Percentiles rank a stretch among this genome's conserved stretches.
Evolutionary conservation across 768 basidiomycete species (phyloP).

Genomic region (Multifurca ochricompacta): DNA sequence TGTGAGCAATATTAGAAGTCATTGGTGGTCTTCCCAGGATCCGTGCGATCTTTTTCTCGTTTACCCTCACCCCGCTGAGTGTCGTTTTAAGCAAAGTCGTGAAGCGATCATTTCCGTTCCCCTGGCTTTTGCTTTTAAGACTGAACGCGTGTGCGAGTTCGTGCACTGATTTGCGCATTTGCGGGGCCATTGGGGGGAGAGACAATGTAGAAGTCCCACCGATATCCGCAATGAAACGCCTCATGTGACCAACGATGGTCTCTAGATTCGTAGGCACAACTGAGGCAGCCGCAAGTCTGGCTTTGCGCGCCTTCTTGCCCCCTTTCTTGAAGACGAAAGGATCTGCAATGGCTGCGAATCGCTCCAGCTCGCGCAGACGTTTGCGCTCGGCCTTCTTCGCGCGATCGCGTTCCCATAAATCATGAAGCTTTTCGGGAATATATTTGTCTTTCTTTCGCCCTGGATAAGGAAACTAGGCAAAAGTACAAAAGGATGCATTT

Average conservation of each 20-base stretch:
- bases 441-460: constrained; percentile 42
- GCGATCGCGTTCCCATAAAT: constrained; percentile 77
- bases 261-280: constrained; percentile 39
- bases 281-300: constrained; percentile 49
- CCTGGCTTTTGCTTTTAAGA: constrained; percentile 71
- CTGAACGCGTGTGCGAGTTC: constrained; percentile 73
- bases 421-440: constrained; percentile 50
- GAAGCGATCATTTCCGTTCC: constrained; percentile 60
- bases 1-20: constrained; percentile 22
- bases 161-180: constrained; percentile 65
- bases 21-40: constrained; percentile 27
- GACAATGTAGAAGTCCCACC: constrained; percentile 47
- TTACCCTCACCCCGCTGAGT: constrained; percentile 42
- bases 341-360: constrained; percentile 51
- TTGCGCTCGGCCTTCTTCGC: constrained; percentile 75
- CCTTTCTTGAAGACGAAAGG: constrained; percentile 55
- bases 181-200: constrained; percentile 74
- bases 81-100: constrained; percentile 69
- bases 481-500: not conserved
- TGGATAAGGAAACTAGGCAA: constrained; percentile 13
- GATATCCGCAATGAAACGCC: constrained; percentile 54
- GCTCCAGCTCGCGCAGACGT: constrained; percentile 47
- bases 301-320: constrained; percentile 62
- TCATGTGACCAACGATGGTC: constrained; percentile 54
- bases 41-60: constrained; percentile 53